phyloP scores from a whole-genome alignment of 139 green algal species.

The Zygnema cylindricum region DNA sequence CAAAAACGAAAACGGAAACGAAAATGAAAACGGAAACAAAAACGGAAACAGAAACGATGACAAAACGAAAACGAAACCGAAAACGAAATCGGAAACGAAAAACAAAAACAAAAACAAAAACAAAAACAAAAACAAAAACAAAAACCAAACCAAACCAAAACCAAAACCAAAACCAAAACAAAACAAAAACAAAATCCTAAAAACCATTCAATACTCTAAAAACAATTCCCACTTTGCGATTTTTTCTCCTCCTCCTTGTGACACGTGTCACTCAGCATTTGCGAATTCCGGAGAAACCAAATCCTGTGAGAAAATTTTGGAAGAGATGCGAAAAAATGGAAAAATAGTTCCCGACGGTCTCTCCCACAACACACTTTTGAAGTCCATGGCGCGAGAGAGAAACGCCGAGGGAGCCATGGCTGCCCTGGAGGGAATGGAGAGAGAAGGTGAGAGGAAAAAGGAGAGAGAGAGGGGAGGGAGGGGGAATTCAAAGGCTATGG shows the following conservation, averaged over 20 bases:
- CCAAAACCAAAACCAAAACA: too few relatives aligned
- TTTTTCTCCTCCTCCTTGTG: too few relatives aligned
- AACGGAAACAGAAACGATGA: too few relatives aligned
- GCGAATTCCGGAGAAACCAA: neutral
- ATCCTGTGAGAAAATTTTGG: conserved; percentile 14
- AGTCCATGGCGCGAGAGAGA: neutral
- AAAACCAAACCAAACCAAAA: too few relatives aligned
- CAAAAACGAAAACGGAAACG: too few relatives aligned
- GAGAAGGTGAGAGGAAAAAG: neutral
- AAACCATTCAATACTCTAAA: neutral
- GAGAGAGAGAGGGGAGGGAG: neutral
- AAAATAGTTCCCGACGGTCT: neutral
- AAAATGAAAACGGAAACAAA: too few relatives aligned
- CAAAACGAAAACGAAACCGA: too few relatives aligned
- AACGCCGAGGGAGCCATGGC: conserved; percentile 29
- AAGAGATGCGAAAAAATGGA: conserved; percentile 6
- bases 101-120: too few relatives aligned
- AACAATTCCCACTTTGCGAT: neutral
- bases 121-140: too few relatives aligned
- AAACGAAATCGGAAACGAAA: too few relatives aligned
- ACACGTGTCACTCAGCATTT: too few relatives aligned
- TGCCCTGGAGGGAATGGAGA: conserved; percentile 18
- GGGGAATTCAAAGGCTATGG: neutral
- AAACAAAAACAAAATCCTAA: neutral
- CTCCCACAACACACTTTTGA: conserved; percentile 38